Conservation (phyloP, 495 filamentous ascomycete species). For the Hypoxylon perforatum region DNA sequence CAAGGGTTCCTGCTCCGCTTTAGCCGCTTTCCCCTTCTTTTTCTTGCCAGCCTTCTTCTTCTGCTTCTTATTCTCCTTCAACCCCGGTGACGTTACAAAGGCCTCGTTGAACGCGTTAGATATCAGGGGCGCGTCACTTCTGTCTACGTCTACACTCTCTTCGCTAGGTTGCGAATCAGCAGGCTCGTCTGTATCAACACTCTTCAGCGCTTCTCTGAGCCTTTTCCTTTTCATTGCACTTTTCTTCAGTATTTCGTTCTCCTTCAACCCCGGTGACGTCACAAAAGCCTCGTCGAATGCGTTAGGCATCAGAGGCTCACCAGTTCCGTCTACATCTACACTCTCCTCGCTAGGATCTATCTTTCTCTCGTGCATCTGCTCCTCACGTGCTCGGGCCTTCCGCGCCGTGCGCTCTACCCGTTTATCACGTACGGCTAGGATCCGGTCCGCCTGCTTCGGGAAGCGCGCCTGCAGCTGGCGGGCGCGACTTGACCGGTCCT, state of each 20-base stretch:
- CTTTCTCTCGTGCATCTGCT: neutral
- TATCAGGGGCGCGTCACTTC: neutral
- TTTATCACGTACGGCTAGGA: neutral
- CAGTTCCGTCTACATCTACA: neutral
- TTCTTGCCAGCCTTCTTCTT: neutral
- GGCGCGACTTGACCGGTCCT: neutral
- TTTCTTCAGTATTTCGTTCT: constrained; percentile 1
- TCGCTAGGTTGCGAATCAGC: too few species aligned
- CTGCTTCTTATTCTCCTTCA: constrained; percentile 7
- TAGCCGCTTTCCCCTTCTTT: neutral
- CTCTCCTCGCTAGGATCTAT: too few species aligned
- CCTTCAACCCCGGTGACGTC: neutral
- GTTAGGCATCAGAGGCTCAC: constrained; percentile 6
- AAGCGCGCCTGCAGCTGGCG: neutral
- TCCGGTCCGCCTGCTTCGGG: constrained; percentile 2
- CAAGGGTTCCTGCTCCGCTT: neutral
- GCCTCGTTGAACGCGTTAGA: constrained; percentile 17
- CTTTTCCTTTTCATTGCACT: neutral
- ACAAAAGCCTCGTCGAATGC: constrained; percentile 14
- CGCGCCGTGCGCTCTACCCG: neutral
- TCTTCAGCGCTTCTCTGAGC: too few species aligned
- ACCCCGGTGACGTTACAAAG: neutral
- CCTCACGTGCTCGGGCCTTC: neutral
- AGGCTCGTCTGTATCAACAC: too few species aligned
- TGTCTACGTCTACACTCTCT: neutral